Conservation (phyloP, 768 basidiomycete genomes). For the Thelephora ganbajun region DNA sequence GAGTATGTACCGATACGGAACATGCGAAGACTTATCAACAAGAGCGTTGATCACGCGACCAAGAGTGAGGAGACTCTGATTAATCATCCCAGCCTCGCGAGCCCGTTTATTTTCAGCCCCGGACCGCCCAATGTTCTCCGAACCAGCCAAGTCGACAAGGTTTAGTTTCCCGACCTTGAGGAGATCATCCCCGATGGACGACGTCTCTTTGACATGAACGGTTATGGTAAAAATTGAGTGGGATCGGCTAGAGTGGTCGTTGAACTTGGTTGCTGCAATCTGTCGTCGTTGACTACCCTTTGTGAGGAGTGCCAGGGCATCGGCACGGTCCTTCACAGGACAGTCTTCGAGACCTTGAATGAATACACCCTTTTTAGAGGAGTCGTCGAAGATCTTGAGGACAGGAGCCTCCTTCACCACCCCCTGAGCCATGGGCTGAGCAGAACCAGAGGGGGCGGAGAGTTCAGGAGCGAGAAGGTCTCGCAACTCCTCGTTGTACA, state of each 20-base stretch:
- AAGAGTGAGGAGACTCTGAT: conserved; percentile 91
- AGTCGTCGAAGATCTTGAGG: conserved; percentile 90
- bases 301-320: conserved; percentile 71
- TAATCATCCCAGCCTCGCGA: conserved; percentile 97
- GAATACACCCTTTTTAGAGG: conserved; percentile 74
- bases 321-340: conserved; percentile 65
- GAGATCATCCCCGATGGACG: conserved; percentile 69
- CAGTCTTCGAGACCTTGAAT: conserved; percentile 94
- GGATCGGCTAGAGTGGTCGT: conserved; percentile 93
- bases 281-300: conserved; percentile 88
- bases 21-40: conserved; percentile 82
- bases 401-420: conserved; percentile 33
- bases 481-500: conserved; percentile 97
- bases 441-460: conserved; percentile 45
- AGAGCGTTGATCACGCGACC: conserved; percentile 94
- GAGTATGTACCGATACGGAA: conserved; percentile 72
- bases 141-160: conserved; percentile 93
- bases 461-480: conserved; percentile 83
- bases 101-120: conserved; percentile 94
- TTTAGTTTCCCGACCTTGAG: conserved; percentile 92
- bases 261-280: conserved; percentile 93
- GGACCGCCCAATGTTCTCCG: conserved; percentile 91
- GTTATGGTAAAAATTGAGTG: conserved; percentile 97
- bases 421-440: conserved; percentile 70
- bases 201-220: conserved; percentile 80